Conservation (phyloP, 352 stramenopile genomes). For the Globisporangium camurandrum region DNA sequence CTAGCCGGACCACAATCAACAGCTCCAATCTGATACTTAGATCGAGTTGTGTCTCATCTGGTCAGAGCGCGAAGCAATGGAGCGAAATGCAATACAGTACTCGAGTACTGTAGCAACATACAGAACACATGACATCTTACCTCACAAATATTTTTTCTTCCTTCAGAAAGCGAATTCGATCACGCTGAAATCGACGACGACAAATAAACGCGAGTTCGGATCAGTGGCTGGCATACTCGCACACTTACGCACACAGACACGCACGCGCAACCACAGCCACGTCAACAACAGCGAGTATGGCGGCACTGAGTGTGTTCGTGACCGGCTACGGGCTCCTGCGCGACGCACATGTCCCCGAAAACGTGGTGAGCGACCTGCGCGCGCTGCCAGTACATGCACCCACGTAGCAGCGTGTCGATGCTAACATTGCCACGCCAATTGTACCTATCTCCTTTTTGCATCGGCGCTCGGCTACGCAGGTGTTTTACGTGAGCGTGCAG, state of each 20-base stretch:
- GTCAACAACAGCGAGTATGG: slow-evolving; percentile 21
- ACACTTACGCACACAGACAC: background rate
- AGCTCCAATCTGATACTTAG: too few species aligned
- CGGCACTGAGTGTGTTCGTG: slow-evolving; percentile 63
- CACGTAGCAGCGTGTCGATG: slow-evolving; percentile 8
- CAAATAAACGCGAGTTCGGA: too few species aligned
- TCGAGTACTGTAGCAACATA: too few species aligned
- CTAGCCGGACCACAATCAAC: too few species aligned
- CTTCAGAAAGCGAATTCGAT: too few species aligned
- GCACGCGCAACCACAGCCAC: background rate
- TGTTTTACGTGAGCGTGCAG: slow-evolving; percentile 73
- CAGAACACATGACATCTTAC: too few species aligned
- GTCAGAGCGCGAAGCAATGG: too few species aligned
- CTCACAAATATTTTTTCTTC: too few species aligned
- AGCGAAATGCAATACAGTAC: too few species aligned
- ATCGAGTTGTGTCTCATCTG: too few species aligned
- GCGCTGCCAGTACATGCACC: background rate
- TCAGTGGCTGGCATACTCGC: background rate
- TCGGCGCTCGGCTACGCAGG: too few species aligned
- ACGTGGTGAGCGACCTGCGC: slow-evolving; percentile 25
- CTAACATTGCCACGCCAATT: background rate
- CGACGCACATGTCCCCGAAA: slow-evolving; percentile 37
- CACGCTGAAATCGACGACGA: too few species aligned
- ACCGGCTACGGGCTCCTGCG: slow-evolving; percentile 67
- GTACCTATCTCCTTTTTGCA: background rate